These are phyloP conservation scores for Scleromitrula shiraiana DNA, from an alignment of 2,329 filamentous ascomycete genomes.

Conservation along the genomic window DNA sequence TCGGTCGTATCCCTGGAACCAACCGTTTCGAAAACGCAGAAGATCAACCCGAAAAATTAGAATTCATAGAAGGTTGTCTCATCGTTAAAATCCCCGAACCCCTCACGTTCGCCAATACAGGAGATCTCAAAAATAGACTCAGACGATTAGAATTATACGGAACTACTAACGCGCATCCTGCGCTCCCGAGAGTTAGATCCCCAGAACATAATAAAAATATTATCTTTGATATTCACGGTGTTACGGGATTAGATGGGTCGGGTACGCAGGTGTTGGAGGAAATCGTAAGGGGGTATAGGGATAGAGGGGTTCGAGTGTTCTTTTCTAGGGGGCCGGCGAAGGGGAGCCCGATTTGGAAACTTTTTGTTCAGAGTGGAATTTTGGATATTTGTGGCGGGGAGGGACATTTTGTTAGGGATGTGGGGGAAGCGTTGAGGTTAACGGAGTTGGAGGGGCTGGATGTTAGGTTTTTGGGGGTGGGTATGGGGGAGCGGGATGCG, in stretches of 20 bases:
- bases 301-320: conserved; percentile 68
- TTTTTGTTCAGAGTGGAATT: conserved; percentile 76
- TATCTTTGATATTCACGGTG: conserved; percentile 97
- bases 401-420: conserved; percentile 70
- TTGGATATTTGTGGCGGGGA: conserved; percentile 73
- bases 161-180: conserved; percentile 76
- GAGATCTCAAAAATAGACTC: conserved; percentile 77
- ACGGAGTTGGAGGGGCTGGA: conserved; percentile 46
- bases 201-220: conserved; percentile 83
- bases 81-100: conserved; percentile 98
- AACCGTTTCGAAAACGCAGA: conserved; percentile 81
- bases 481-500: conserved; percentile 17
- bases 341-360: conserved; percentile 41
- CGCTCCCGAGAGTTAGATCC: conserved; percentile 68
- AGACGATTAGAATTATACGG: conserved; percentile 83
- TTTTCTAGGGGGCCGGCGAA: conserved; percentile 51
- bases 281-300: conserved; percentile 75
- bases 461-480: conserved; percentile 20
- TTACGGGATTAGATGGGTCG: conserved; percentile 87
- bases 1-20: conserved; percentile 80
- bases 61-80: conserved; percentile 84
- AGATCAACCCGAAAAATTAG: conserved; percentile 61
- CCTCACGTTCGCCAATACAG: conserved; percentile 93
- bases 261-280: conserved; percentile 86
- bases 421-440: conserved; percentile 75